Evolutionary conservation across 306 rosid species (phyloP), one percentile per base, ranked within the genome.

Genomic region (Begonia masoniana): DNA sequence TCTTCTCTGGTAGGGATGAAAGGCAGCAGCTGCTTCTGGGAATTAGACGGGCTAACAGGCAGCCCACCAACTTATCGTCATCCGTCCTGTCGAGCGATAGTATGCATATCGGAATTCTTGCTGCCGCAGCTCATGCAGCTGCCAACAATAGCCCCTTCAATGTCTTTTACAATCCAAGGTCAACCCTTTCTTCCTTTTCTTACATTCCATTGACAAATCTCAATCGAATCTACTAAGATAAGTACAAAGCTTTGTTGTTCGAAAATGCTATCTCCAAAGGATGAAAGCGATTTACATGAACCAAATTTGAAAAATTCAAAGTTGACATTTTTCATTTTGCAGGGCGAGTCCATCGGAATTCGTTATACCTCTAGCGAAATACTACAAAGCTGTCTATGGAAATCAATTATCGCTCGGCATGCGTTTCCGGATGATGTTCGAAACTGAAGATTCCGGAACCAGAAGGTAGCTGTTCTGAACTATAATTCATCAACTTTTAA

Each of bases 301-400:
- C 9, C 39, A 31, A 31, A 5, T 31, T 31, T 5, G 9, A 31
- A 31, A 49, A 41, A 13, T 36, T 41, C 9, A 16, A 52, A 21
- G 10, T 26, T 54, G 12, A 21, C 9, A 19, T 21, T 23, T 49
- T 36, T 52, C 53, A 21, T 11, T 13, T 43, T 71, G 79, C 92
- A 91, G 99, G 75, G 94, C 99, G 52, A 91, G 99, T 74, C 99
- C 96, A 9, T 91, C 96, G 13, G 99, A 91, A 39, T 91, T 91
- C 77, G 99, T 91, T 62, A 86, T 91, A 71, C 99, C 99, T 60
- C 66, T 91, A 50, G 96, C 99, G 31, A 91, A 91, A 78, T 91
- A 83, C 76, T 83, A 91, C 80, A 91, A 84, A 82, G 87, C 99
- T 35, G 94, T 79, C n/a, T 86, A 71, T 76, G 83, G 86, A 63